Evolutionary conservation across 225 moss, liverwort and hornwort genomes (phyloP), one percentile per base, ranked within the genome.

Genomic region (Physcomitrellopsis africana): DNA sequence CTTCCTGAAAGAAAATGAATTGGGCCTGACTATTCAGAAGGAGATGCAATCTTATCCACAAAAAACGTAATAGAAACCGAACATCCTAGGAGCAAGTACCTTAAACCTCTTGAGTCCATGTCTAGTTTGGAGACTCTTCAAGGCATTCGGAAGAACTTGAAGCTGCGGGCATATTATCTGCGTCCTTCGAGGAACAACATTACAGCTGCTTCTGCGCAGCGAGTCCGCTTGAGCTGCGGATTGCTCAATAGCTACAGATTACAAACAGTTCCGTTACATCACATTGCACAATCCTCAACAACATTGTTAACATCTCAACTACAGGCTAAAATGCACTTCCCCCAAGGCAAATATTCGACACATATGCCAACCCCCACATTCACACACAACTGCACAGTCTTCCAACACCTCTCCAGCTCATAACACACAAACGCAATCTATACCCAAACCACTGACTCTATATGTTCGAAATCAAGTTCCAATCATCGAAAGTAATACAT

Each of bases 161-260:
- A 80, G 75, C 73, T 67, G 70, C 1, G 51, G 52, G 44, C 68
- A 16, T 37, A 24, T 32, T 20, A 1, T 63, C 67, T 49, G 67
- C 65, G 26, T 14, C 44, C 69, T n/a, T 43, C 19, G 72, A 41
- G 60, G 11, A 63, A 65, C 7, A 12, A 60, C 55, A 43, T 45
- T 55, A 55, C 60, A 62, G 66, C 77, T 68, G 69, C 65, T 16
- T 54, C 76, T 69, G 74, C 47, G 45, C 48, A 29, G 57, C 17
- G 51, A 23, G 19, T 14, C 17, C 52, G 4, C 76, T 19, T 56
- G 71, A 56, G 54, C 54, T 65, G 13, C 78, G 19, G 73, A 74
- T 74, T 81, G 70, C 81, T 78, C 68, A 18, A 81, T 19, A 17
- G 12, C 71, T 75, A 43, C 27, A 67, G 27, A 71, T 47, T 59